Base-by-base conservation (phyloP, 1,139 yeast species). In the Magnusiomyces tetraspermus region DNA sequence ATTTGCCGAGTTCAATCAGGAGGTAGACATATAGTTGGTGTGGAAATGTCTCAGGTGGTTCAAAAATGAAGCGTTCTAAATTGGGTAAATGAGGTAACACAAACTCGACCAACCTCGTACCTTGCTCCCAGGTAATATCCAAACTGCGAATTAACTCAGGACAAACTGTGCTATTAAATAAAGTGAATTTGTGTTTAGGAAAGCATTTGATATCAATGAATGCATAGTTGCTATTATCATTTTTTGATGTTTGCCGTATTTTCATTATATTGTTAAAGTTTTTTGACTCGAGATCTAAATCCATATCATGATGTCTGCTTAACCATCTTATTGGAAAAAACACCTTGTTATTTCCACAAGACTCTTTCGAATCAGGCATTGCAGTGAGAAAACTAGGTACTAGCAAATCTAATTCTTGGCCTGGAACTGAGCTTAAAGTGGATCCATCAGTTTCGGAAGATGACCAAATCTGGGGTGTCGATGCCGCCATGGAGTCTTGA, bases 21-120 rank as follows among this genome's bases (percentile, higher is more conserved):
- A 43, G n/a, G 28, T 43, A 17, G 4, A 5, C 28, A 37, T 43
- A 43, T 19, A 23, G 37, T 2, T 43, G 28, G 10, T 19, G 15
- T 6, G 46, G 46, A 28, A 43, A 43, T 8, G 15, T 17, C 15
- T 43, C 46, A 28, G 46, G 46, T 3, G 46, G 46, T 17, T 19
- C 6, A 15, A 43, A 28, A 17, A 43, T 19, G n/a, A 43, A 19
- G 22, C 46, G 21, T 26, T 43, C 46, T 5, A 43, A 19, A 15
- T 43, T 43, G 8, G 23, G 22, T 26, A 43, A 43, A 23, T 28
- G 4, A 3, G 46, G 46, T 6, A 43, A 28, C 3, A 11, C 30
- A 26, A 26, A 43, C 3, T 43, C 46, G n/a, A 43, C 10, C 21
- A 30, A 17, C 6, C 37, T 11, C 13, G 23, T 26, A 2, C 46